Evolutionary conservation across 2,329 filamentous ascomycete genomes (phyloP).

Genomic region (Claviceps cyperi): DNA sequence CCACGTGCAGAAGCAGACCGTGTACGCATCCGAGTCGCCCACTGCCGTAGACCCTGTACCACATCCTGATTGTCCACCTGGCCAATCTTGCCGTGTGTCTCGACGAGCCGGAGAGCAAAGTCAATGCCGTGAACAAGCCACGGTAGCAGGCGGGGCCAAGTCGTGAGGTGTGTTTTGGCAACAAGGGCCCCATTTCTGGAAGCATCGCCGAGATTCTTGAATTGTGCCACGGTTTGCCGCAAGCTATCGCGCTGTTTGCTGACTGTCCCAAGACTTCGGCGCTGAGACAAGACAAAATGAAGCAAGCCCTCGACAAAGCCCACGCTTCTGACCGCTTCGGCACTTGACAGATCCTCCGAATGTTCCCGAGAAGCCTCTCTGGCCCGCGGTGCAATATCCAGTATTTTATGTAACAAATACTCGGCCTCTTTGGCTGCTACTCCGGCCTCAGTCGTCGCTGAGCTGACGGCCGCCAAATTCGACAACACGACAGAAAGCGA

Average conservation of each 20-base stretch:
- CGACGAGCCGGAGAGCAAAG: slow-evolving; percentile 46
- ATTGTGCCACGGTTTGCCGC: slow-evolving; percentile 20
- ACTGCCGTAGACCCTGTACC: slow-evolving; percentile 30
- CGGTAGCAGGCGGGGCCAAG: slow-evolving; percentile 16
- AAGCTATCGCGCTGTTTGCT: slow-evolving; percentile 25
- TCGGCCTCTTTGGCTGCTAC: slow-evolving; percentile 31
- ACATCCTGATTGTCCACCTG: slow-evolving; percentile 31
- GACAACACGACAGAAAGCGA: slow-evolving; percentile 58
- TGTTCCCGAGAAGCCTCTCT: slow-evolving; percentile 57
- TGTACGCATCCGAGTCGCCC: slow-evolving; percentile 32
- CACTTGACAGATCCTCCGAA: slow-evolving; percentile 69
- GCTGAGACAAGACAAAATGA: slow-evolving; percentile 47
- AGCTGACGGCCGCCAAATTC: slow-evolving; percentile 28
- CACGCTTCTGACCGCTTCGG: slow-evolving; percentile 64
- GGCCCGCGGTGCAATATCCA: slow-evolving; percentile 57
- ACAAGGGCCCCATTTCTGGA: slow-evolving; percentile 11
- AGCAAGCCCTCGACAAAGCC: slow-evolving; percentile 82
- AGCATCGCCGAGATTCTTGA: slow-evolving; percentile 21
- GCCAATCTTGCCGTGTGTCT: slow-evolving; percentile 53
- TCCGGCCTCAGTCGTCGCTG: slow-evolving; percentile 14
- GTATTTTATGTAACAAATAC: slow-evolving; percentile 63
- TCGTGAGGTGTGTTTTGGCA: slow-evolving; percentile 8
- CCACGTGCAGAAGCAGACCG: slow-evolving; percentile 26
- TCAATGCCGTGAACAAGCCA: slow-evolving; percentile 61
- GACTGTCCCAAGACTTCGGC: slow-evolving; percentile 30